Base-by-base conservation (phyloP, 352 stramenopile genomes). In the Globisporangium alternatum region DNA sequence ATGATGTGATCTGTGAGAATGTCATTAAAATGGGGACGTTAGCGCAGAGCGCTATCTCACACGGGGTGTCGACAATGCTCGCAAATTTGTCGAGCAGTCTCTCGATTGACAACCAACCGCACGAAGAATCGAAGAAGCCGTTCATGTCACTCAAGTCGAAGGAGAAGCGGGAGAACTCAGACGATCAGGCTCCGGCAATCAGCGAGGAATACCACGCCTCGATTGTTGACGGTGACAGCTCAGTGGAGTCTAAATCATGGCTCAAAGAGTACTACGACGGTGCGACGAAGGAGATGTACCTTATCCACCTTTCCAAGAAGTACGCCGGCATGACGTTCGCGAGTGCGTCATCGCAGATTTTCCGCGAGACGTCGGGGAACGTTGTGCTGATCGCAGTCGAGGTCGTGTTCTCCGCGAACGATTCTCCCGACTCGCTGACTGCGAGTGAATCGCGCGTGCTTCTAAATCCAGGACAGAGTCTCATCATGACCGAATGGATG, bases 1-100 rank as follows among this genome's bases (percentile, higher is more conserved):
- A 96, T 62, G 81, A 93, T 33, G 77, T 97, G 37, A 82, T 97
- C 41, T 97, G 89, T 48, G 83, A 96, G 51, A 91, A 96, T 61
- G 80, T 91, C 30, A 90, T 96, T 61, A 95, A 95, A 51, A 94
- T 96, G 83, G 88, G 86, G 3, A 80, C 86, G 17, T 56, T 97
- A n/a, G 88, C 89, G 22, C 86, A 93, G 28, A 95, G 82, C 41
- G 65, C 79, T 13, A 65, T 91, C 12, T 87, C 83, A 4, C 85
- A 89, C 21, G 89, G 89, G 0, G 78, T 89, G 13, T 92, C 85
- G 5, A 96, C 89, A 3, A 88, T 97, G 78, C 67, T 97, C 21
- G 80, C 88, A 4, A 97, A 97, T 48, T 59, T 97, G 5, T 77
- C 74, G n/a, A 82, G 84, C 7, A 93, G 86, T 63, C 70, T 95